Evolutionary conservation across 495 filamentous ascomycete species (phyloP).

Genomic region (Penicillium paradoxum): DNA sequence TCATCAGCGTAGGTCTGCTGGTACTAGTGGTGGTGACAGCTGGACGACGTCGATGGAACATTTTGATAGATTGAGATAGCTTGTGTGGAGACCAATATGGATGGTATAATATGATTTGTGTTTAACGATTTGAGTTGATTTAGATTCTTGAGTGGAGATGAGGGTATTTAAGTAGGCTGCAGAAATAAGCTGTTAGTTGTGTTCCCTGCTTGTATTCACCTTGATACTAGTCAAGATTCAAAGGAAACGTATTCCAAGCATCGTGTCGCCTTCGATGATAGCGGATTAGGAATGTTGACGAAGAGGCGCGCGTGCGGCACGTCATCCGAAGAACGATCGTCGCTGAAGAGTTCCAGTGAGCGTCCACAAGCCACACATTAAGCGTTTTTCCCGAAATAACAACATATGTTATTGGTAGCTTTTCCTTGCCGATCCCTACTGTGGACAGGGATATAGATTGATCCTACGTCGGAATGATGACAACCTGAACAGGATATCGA

Average conservation of each 20-base stretch:
- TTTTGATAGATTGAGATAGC: conserved; percentile 9
- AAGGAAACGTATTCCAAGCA: conserved; percentile 18
- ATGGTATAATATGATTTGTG: neutral
- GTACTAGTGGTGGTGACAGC: conserved; percentile 30
- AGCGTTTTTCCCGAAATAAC: neutral
- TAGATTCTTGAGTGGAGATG: neutral
- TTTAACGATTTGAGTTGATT: neutral
- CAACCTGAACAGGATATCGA: neutral
- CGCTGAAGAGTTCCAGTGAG: neutral
- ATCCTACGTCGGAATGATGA: neutral
- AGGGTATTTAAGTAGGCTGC: conserved; percentile 3
- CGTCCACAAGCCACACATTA: neutral
- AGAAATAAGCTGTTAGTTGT: neutral
- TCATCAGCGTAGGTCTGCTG: conserved; percentile 46
- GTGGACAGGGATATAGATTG: conserved; percentile 1
- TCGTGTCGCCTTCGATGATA: conserved; percentile 6
- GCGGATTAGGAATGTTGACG: conserved; percentile 4
- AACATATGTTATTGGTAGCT: neutral
- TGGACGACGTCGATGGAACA: conserved; percentile 26
- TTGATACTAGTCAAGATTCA: neutral
- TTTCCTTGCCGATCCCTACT: neutral
- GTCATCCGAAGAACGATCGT: conserved; percentile 23
- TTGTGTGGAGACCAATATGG: too few species aligned
- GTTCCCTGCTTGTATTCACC: neutral
- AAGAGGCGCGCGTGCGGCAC: conserved; percentile 12